Conservation (phyloP, 169 alveolate species). For the Plasmodium chabaudi region DNA sequence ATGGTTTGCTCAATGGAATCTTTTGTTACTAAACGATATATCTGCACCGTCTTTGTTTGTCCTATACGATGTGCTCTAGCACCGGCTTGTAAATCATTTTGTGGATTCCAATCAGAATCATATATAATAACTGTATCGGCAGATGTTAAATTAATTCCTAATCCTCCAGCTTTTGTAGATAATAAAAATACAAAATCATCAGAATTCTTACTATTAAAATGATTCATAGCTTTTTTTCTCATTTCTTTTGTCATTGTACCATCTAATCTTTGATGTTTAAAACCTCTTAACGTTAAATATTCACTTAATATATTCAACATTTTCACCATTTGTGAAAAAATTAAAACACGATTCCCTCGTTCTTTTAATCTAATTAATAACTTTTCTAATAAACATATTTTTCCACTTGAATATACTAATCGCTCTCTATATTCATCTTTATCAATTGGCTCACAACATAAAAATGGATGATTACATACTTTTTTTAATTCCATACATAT, state of each 20-base stretch:
- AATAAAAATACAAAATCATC: constrained; percentile 96
- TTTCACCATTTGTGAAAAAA: constrained; percentile 97
- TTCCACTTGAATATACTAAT: constrained; percentile 93
- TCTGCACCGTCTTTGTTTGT: constrained; percentile 96
- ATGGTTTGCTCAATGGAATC: constrained; percentile 98
- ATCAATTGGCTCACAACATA: constrained; percentile 95
- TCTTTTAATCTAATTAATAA: constrained; percentile 92
- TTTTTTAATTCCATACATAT: constrained; percentile 97
- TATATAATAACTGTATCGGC: constrained; percentile 96
- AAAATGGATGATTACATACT: constrained; percentile 98
- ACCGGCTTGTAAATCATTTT: constrained; percentile 98
- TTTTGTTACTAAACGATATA: constrained; percentile 96
- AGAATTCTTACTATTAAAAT: constrained; percentile 94
- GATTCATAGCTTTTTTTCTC: constrained; percentile 96
- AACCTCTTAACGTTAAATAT: constrained; percentile 94
- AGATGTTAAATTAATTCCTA: constrained; percentile 95
- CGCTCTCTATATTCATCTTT: constrained; percentile 88
- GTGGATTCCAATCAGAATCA: constrained; percentile 99
- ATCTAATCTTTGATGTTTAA: constrained; percentile 97
- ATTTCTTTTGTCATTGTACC: constrained; percentile 98
- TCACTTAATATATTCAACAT: constrained; percentile 97
- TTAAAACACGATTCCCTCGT: constrained; percentile 95
- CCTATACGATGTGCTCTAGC: constrained; percentile 99
- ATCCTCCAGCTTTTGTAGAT: constrained; percentile 99
- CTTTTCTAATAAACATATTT: constrained; percentile 95